phyloP scores from a whole-genome alignment of 208 protist species.

The Trypanosoma platydactyli region DNA sequence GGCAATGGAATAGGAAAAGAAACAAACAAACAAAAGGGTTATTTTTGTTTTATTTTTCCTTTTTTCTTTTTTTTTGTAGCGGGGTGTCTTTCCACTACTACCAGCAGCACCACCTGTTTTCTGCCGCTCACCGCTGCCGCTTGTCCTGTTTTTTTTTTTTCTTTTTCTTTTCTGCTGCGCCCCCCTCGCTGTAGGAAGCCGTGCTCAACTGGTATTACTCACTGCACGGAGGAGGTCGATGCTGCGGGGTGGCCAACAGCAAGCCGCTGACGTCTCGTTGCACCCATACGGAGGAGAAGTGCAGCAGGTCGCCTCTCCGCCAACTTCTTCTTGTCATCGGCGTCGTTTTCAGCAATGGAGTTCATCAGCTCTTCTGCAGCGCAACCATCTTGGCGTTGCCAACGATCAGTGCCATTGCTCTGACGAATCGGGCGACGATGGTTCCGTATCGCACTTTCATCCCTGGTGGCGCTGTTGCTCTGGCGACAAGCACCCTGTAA shows the following conservation, averaged over 20 bases:
- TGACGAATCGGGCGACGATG: not conserved
- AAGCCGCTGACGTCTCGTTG: too few species aligned
- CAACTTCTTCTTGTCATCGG: not conserved
- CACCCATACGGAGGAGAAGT: too few species aligned
- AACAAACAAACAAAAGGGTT: not conserved
- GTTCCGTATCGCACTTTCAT: not conserved
- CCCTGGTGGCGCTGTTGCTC: not conserved
- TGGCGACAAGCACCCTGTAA: not conserved
- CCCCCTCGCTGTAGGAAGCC: not conserved
- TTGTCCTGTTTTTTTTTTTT: not conserved
- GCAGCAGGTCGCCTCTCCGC: not conserved
- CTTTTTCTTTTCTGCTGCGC: not conserved
- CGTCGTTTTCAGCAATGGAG: not conserved
- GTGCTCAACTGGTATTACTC: not conserved
- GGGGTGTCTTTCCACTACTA: too few species aligned
- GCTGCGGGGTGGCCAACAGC: too few species aligned
- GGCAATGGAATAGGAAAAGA: not conserved
- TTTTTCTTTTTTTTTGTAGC: not conserved
- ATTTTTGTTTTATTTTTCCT: not conserved
- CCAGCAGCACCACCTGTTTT: not conserved
- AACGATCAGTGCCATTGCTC: not conserved
- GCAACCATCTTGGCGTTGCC: not conserved
- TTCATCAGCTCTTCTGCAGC: not conserved
- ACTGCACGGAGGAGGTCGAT: too few species aligned
- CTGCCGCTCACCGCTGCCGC: not conserved